Percentiles rank a stretch among this genome's conserved stretches.
Conservation (phyloP, 2,329 filamentous ascomycete species). For the Monosporascus ibericus region DNA sequence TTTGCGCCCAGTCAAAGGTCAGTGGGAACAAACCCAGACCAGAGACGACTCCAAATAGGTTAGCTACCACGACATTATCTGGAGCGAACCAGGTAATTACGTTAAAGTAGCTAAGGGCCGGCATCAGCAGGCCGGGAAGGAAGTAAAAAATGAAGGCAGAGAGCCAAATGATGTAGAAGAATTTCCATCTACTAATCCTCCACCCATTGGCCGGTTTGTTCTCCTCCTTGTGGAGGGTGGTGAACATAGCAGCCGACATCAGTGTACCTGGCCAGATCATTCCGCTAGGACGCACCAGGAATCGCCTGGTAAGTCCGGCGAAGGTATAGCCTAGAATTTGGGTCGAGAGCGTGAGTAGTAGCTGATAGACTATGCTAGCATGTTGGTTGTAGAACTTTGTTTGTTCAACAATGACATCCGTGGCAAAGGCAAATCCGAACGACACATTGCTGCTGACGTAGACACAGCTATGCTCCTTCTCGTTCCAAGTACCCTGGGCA, state of each 20-base stretch:
- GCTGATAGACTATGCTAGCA: slow-evolving; percentile 68
- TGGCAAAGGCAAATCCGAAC: slow-evolving; percentile 84
- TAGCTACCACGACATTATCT: slow-evolving; percentile 78
- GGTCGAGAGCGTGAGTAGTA: slow-evolving; percentile 77
- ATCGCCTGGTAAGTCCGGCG: slow-evolving; percentile 73
- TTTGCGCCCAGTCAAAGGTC: slow-evolving; percentile 88
- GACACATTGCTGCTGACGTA: slow-evolving; percentile 88
- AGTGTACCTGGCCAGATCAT: slow-evolving; percentile 91
- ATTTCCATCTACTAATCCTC: slow-evolving; percentile 75
- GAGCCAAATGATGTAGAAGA: slow-evolving; percentile 71
- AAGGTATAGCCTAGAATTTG: slow-evolving; percentile 85
- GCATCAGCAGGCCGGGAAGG: slow-evolving; percentile 74
- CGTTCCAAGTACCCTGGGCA: slow-evolving; percentile 76
- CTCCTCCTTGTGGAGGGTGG: slow-evolving; percentile 76
- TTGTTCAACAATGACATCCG: slow-evolving; percentile 86
- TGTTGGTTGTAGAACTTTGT: slow-evolving; percentile 84
- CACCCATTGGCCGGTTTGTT: slow-evolving; percentile 78
- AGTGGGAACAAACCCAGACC: slow-evolving; percentile 78
- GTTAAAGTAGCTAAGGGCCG: slow-evolving; percentile 82
- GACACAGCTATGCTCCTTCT: slow-evolving; percentile 83
- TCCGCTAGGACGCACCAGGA: slow-evolving; percentile 75
- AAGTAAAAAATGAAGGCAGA: slow-evolving; percentile 78
- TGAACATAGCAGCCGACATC: slow-evolving; percentile 86
- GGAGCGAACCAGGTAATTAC: slow-evolving; percentile 85
- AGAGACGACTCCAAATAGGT: slow-evolving; percentile 80